Conservation (phyloP, 2,329 filamentous ascomycete genomes). For the Pseudogymnoascus pannorum region DNA sequence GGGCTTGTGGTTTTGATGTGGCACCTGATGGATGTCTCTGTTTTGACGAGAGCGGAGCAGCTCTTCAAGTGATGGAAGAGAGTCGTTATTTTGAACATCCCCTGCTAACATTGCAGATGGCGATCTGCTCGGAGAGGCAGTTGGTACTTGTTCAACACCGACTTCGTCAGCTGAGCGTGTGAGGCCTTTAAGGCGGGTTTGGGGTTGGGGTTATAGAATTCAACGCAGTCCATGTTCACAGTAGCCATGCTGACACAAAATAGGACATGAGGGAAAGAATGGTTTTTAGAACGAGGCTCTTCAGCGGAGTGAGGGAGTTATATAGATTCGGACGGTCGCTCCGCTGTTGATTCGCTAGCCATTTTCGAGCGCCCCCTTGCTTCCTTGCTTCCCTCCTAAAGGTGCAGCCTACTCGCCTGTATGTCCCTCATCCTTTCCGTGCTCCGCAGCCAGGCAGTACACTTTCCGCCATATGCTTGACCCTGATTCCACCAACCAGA, state of each 20-base stretch:
- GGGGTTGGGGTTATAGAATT: not conserved
- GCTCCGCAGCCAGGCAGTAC: not conserved
- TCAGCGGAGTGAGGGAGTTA: not conserved
- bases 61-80: not conserved
- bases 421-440: not conserved
- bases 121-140: not conserved
- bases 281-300: not conserved
- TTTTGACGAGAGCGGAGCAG: not conserved
- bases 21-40: not conserved
- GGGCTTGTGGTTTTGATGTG: conserved; percentile 2
- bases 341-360: not conserved
- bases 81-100: not conserved
- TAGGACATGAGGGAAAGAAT: not conserved
- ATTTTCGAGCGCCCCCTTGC: not conserved
- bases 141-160: not conserved
- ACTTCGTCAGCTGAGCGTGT: not conserved
- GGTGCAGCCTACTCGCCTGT: not conserved
- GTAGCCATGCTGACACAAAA: not conserved
- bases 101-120: not conserved
- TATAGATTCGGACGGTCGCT: not conserved
- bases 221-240: not conserved
- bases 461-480: not conserved
- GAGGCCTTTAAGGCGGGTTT: not conserved
- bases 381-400: not conserved
- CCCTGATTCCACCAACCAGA: not conserved